Evolutionary conservation across 2,329 filamentous ascomycete genomes (phyloP), one percentile per base, ranked within the genome.

Genomic region (Penicillium sp.): DNA sequence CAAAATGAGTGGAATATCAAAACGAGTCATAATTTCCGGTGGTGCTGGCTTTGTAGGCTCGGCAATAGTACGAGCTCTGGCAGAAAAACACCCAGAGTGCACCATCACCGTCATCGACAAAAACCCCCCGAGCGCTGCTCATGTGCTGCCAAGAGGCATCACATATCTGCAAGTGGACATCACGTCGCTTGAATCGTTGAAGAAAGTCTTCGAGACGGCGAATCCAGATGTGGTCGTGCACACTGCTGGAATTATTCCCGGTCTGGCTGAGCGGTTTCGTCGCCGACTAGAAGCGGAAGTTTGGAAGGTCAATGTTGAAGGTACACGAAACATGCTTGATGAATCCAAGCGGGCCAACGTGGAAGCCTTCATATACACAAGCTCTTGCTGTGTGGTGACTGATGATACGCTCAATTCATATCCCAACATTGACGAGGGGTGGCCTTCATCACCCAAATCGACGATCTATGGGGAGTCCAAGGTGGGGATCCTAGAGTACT

Each of bases 281-380:
- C 66, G 75, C 49, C 63, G 64, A 43, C 49, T 74, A 29, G 68
- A 75, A 56, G 60, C 49, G n/a, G 66, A 69, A 18, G 76, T 83
- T 24, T 81, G 78, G 60, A 71, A 68, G 18, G 70, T 82, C 55
- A 86, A 86, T 65, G 77, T 83, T 39, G 73, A 79, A 22, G 83
- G 83, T 6, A 85, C 83, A 3, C 69, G 70, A 43, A 81, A 83
- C 63, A 74, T 85, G 47, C 63, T 86, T 6, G 68, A 77, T 3
- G 78, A 77, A 3, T 74, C 79, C 1, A 71, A 73, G 57, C 64
- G 69, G 27, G 70, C 62, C 42, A 78, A 77, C 1, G 81, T 78
- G 39, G 75, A 72, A 48, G 78, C 73, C 1, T 77, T 86, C 43
- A 75, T 86, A 44, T 84, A 82, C 61, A 86, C 83, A 29, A 83